phyloP scores from a whole-genome alignment of 352 stramenopile species.

The Pythium sp. region DNA sequence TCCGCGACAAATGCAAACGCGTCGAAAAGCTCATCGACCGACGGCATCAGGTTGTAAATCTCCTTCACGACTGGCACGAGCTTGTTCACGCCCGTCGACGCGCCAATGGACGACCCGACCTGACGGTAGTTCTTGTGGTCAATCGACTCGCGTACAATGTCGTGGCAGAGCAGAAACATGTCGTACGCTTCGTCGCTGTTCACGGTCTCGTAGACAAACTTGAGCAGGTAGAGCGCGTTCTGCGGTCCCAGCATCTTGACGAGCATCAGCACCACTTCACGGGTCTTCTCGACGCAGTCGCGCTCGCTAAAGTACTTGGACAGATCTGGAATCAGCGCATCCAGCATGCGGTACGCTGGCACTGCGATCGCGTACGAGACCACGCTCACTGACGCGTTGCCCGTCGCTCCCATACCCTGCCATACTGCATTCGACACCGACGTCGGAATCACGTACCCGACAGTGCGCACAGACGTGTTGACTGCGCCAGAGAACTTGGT shows the following conservation, averaged over 20 bases:
- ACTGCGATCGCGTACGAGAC: constrained; percentile 68
- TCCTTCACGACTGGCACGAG: constrained; percentile 44
- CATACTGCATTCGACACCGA: constrained; percentile 62
- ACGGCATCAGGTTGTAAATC: constrained; percentile 56
- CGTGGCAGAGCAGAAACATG: constrained; percentile 59
- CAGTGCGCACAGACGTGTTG: constrained; percentile 48
- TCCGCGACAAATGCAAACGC: constrained; percentile 51
- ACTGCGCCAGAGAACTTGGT: constrained; percentile 48
- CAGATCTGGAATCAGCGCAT: constrained; percentile 44
- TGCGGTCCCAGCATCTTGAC: constrained; percentile 62
- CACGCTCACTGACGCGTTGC: constrained; percentile 54
- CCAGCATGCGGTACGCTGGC: constrained; percentile 61
- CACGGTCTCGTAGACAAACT: constrained; percentile 66
- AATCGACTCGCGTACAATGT: constrained; percentile 57
- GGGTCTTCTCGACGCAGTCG: constrained; percentile 47
- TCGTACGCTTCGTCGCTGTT: constrained; percentile 77
- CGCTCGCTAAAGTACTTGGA: constrained; percentile 46
- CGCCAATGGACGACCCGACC: constrained; percentile 35
- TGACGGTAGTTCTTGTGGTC: constrained; percentile 63
- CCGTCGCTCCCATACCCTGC: constrained; percentile 57
- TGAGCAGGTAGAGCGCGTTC: constrained; percentile 72
- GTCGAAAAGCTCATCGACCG: constrained; percentile 62
- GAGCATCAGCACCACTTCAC: constrained; percentile 46
- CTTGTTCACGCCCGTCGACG: constrained; percentile 41
- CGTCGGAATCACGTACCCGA: constrained; percentile 51